Percentiles rank a stretch among this genome's conserved stretches.
phyloP scores from a whole-genome alignment of 2,329 filamentous ascomycete genomes.

The Trichoderma guizhouense region DNA sequence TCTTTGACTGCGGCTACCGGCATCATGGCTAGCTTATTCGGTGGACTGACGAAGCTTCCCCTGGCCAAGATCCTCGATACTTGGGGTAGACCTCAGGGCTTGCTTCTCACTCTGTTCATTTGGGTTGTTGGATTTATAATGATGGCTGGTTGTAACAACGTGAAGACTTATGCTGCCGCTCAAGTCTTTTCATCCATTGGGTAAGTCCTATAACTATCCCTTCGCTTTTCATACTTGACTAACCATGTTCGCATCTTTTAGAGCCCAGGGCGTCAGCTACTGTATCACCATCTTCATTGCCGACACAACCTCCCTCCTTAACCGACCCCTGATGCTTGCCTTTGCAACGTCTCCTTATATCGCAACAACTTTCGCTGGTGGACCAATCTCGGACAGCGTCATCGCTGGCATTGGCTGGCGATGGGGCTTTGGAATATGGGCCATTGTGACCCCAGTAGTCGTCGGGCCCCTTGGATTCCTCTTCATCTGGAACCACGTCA shows the following conservation, averaged over 20 bases:
- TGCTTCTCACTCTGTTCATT: conserved; percentile 50
- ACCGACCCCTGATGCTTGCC: conserved; percentile 62
- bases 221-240: not conserved
- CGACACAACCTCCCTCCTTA: conserved; percentile 63
- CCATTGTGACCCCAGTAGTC: conserved; percentile 60
- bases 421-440: conserved; percentile 66
- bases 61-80: conserved; percentile 66
- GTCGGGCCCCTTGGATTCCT: conserved; percentile 55
- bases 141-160: conserved; percentile 61
- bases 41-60: conserved; percentile 61
- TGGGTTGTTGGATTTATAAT: conserved; percentile 56
- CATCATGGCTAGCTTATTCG: conserved; percentile 53
- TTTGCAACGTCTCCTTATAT: conserved; percentile 65
- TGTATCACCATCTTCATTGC: conserved; percentile 58
- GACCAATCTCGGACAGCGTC: conserved; percentile 53
- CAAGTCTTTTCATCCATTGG: conserved; percentile 66
- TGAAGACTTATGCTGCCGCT: conserved; percentile 60
- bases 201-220: conserved; percentile 31
- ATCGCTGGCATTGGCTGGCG: conserved; percentile 55
- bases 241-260: conserved; percentile 17
- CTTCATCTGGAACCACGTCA: conserved; percentile 57
- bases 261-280: conserved; percentile 40
- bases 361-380: conserved; percentile 62
- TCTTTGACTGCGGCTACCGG: conserved; percentile 51
- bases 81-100: conserved; percentile 64